Conservation (phyloP, 768 basidiomycete species). For the Albatrellus ellisii region DNA sequence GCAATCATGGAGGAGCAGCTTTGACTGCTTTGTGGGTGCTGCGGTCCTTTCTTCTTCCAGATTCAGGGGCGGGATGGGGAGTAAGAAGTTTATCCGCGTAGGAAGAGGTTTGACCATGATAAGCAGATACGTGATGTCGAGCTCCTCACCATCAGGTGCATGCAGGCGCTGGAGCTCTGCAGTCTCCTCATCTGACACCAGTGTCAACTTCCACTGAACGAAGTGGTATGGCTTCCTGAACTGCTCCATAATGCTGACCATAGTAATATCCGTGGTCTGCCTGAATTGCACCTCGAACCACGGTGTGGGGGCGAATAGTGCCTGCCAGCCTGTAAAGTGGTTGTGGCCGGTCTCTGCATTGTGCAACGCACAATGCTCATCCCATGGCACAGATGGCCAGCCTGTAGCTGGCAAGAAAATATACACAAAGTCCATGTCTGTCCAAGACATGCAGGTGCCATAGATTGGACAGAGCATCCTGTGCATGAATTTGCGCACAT, state of each 20-base stretch:
- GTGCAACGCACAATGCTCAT: constrained; percentile 25
- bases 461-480: constrained; percentile 48
- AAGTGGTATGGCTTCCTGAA: constrained; percentile 39
- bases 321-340: neutral
- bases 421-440: constrained; percentile 47
- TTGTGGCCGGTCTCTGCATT: constrained; percentile 6
- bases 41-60: constrained; percentile 14
- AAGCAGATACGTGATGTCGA: constrained; percentile 45
- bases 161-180: constrained; percentile 32
- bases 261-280: constrained; percentile 35
- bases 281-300: constrained; percentile 32
- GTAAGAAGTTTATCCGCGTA: constrained; percentile 43
- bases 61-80: constrained; percentile 29
- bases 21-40: constrained; percentile 10
- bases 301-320: constrained; percentile 25
- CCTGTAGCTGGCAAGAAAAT: constrained; percentile 35
- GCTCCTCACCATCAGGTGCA: constrained; percentile 15
- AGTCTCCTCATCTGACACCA: constrained; percentile 30
- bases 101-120: constrained; percentile 41
- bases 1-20: constrained; percentile 32
- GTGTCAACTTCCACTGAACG: constrained; percentile 41
- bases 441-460: constrained; percentile 48
- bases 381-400: constrained; percentile 29
- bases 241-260: constrained; percentile 31
- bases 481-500: constrained; percentile 40